A percentile compares a stretch with the other conserved stretches of the same genome.
Conservation (phyloP, 352 stramenopile genomes). For the Phytophthora syringae region DNA sequence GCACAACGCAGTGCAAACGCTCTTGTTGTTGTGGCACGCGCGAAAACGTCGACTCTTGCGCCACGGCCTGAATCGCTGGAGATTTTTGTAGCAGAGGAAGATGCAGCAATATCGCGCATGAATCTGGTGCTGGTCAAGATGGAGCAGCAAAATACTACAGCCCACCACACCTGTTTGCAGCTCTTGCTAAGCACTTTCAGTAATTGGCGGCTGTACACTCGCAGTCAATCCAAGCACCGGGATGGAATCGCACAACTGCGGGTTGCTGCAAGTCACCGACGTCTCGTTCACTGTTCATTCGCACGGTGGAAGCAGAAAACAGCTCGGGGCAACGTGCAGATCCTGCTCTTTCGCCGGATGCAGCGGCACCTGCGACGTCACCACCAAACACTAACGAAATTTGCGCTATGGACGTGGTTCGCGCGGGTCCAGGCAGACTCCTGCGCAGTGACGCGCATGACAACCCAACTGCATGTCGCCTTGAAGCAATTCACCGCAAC, state of each 20-base stretch:
- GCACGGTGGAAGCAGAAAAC: conserved; percentile 13
- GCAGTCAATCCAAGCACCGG: conserved; percentile 2
- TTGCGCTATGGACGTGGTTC: conserved; percentile 62
- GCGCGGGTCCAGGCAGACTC: conserved; percentile 35
- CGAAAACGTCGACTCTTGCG: conserved; percentile 15
- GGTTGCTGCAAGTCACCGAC: neutral
- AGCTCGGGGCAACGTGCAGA: neutral
- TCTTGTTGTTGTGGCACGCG: conserved; percentile 6
- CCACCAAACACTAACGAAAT: conserved; percentile 20
- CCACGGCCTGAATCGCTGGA: conserved; percentile 23
- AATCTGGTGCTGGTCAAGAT: conserved; percentile 19
- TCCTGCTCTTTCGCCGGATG: conserved; percentile 23
- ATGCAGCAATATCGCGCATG: conserved; percentile 7
- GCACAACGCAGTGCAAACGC: conserved; percentile 7
- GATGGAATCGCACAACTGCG: conserved; percentile 1
- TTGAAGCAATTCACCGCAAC: conserved; percentile 18
- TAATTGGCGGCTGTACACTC: conserved; percentile 22
- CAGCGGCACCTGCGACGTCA: conserved; percentile 37
- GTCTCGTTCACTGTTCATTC: conserved; percentile 16
- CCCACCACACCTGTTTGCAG: neutral
- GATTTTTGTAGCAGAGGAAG: conserved; percentile 1
- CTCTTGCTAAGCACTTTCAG: conserved; percentile 24
- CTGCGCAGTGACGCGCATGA: conserved; percentile 21
- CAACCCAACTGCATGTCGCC: conserved; percentile 20
- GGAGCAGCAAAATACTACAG: conserved; percentile 3